A percentile compares a stretch with the other conserved stretches of the same genome.
These are phyloP conservation scores for Mortierella antarctica DNA, from an alignment of 192 early-diverging fungal genomes.

Conservation along the genomic window DNA sequence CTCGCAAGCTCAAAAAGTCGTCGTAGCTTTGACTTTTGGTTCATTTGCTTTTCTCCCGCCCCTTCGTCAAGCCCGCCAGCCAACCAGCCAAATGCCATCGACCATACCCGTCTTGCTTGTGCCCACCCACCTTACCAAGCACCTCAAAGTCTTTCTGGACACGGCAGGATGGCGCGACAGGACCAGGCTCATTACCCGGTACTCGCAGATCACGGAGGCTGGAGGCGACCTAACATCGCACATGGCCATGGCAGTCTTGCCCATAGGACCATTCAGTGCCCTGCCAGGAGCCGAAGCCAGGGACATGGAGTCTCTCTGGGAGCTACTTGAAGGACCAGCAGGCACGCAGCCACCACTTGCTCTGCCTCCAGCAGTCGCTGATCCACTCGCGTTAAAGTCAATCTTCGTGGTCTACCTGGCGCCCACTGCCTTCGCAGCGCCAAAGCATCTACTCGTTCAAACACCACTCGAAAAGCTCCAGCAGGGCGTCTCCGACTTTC, in stretches of 20 bases:
- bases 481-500: slow-evolving; percentile 6
- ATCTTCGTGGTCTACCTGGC: slow-evolving; percentile 22
- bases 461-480: slow-evolving; percentile 42
- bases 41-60: too few relatives aligned
- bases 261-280: background rate
- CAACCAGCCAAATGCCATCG: background rate
- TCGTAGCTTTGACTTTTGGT: slow-evolving; percentile 7
- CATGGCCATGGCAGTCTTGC: slow-evolving; percentile 39
- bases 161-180: slow-evolving; percentile 39
- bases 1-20: background rate
- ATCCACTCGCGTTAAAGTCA: slow-evolving; percentile 13
- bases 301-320: slow-evolving; percentile 8
- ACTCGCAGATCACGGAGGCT: slow-evolving; percentile 10
- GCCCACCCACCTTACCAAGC: slow-evolving; percentile 33
- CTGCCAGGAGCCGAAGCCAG: background rate
- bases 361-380: background rate
- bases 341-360: background rate
- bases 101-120: slow-evolving; percentile 31
- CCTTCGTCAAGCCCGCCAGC: background rate
- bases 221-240: slow-evolving; percentile 21
- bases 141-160: slow-evolving; percentile 38
- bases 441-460: slow-evolving; percentile 35
- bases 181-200: slow-evolving; percentile 36
- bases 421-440: slow-evolving; percentile 17
- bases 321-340: slow-evolving; percentile 18